Evolutionary conservation across 2,329 filamentous ascomycete species (phyloP).

Genomic region (Sclerotinia sclerotiorum): DNA sequence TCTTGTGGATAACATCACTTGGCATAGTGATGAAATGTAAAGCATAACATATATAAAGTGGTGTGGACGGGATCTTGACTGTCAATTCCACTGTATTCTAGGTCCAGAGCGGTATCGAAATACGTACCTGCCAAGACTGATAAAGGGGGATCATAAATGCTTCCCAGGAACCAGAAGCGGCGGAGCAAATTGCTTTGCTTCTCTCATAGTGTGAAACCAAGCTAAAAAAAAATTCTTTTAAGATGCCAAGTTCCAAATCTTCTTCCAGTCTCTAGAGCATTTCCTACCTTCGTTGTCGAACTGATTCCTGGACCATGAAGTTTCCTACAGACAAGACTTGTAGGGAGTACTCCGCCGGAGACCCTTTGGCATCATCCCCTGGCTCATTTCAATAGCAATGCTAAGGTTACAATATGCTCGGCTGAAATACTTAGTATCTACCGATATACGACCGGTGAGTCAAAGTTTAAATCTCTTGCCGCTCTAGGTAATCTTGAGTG

Average conservation of each 20-base stretch:
- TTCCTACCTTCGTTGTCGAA: not conserved
- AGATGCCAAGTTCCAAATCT: not conserved
- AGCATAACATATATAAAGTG: not conserved
- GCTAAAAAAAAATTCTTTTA: not conserved
- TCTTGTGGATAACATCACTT: conserved; percentile 6
- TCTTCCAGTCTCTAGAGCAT: not conserved
- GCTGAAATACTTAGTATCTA: not conserved
- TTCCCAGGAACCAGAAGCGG: not conserved
- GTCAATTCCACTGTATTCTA: not conserved
- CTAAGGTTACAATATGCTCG: not conserved
- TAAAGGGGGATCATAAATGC: not conserved
- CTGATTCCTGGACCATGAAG: not conserved
- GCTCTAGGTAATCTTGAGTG: not conserved
- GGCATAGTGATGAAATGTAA: not conserved
- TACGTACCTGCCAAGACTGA: not conserved
- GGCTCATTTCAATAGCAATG: not conserved
- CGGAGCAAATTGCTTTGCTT: too few relatives aligned
- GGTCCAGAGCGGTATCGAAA: not conserved
- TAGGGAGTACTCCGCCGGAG: not conserved
- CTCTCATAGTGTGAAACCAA: not conserved
- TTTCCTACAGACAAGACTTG: too few relatives aligned
- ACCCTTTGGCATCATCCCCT: not conserved
- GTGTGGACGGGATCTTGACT: not conserved
- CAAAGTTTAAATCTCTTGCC: not conserved
- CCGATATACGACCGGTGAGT: not conserved